A percentile compares a stretch with the other conserved stretches of the same genome.
Evolutionary conservation across 371 early-diverging fungal genomes (phyloP).

Genomic region (Smittium culicis): DNA sequence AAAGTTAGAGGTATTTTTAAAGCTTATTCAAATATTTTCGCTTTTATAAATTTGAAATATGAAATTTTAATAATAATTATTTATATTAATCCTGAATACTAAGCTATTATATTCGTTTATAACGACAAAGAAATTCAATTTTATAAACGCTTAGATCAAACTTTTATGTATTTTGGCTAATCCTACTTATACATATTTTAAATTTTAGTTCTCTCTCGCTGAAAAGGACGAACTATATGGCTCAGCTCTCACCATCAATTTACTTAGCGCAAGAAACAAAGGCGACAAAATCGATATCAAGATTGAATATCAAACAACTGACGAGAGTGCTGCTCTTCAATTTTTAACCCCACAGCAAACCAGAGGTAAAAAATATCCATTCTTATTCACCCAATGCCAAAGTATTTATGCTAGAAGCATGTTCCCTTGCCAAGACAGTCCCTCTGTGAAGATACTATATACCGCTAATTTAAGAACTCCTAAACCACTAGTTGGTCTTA

Average conservation of each 20-base stretch:
- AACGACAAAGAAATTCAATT: too few species aligned
- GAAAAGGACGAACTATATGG: constrained; percentile 54
- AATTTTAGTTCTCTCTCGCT: constrained; percentile 8
- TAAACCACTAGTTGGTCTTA: constrained; percentile 50
- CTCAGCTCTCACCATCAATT: constrained; percentile 49
- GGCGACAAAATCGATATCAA: constrained; percentile 18
- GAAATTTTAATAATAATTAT: too few species aligned
- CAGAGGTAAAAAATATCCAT: constrained; percentile 81
- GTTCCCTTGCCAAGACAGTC: constrained; percentile 85
- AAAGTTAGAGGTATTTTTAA: too few species aligned
- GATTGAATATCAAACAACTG: constrained; percentile 68
- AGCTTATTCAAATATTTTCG: too few species aligned
- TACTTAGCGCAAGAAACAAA: constrained; percentile 24
- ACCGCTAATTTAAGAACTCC: constrained; percentile 60
- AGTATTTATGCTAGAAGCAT: constrained; percentile 90
- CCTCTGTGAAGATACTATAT: constrained; percentile 80
- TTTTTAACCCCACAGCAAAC: constrained; percentile 90
- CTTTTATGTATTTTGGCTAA: neutral
- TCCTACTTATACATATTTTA: neutral
- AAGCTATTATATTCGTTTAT: too few species aligned
- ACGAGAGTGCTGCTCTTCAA: constrained; percentile 72
- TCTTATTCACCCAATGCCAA: constrained; percentile 93
- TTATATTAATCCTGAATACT: too few species aligned
- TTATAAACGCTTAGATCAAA: too few species aligned
- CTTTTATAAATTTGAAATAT: too few species aligned